Percentiles rank a stretch among this genome's conserved stretches.
phyloP scores from a whole-genome alignment of 2,329 filamentous ascomycete genomes.

The Hypocreales sp. region DNA sequence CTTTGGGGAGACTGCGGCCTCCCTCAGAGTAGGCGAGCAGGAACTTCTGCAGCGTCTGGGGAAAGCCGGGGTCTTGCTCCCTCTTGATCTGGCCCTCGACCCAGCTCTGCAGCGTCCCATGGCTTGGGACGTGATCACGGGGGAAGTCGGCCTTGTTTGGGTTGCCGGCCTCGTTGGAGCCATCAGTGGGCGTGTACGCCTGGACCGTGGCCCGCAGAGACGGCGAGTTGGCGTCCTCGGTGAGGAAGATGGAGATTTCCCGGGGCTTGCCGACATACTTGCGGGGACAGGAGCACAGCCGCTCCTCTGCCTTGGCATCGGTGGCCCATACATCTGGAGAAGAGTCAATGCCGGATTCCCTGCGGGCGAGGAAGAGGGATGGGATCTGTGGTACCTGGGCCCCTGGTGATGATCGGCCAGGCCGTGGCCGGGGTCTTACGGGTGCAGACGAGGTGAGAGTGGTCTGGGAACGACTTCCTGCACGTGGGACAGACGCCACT shows the following conservation, averaged over 20 bases:
- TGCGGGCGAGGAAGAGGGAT: neutral
- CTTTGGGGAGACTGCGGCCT: slow-evolving; percentile 21
- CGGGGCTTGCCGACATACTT: slow-evolving; percentile 20
- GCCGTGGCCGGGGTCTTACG: slow-evolving; percentile 20
- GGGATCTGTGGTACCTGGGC: slow-evolving; percentile 18
- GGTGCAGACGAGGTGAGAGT: slow-evolving; percentile 23
- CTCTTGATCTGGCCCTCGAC: slow-evolving; percentile 20
- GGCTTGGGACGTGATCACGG: slow-evolving; percentile 19
- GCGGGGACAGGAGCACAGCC: slow-evolving; percentile 16
- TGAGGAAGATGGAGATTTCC: slow-evolving; percentile 20
- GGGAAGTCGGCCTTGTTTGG: slow-evolving; percentile 20
- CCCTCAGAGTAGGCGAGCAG: slow-evolving; percentile 19
- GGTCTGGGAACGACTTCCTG: slow-evolving; percentile 23
- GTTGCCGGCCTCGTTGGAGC: slow-evolving; percentile 12
- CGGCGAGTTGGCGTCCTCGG: slow-evolving; percentile 19
- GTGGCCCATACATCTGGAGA: slow-evolving; percentile 21
- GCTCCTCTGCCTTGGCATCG: slow-evolving; percentile 17
- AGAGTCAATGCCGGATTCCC: slow-evolving; percentile 6
- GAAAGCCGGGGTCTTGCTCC: slow-evolving; percentile 17
- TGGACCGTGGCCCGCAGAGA: slow-evolving; percentile 22
- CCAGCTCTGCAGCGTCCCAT: slow-evolving; percentile 19
- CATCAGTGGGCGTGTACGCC: slow-evolving; percentile 18
- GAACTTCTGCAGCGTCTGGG: slow-evolving; percentile 19
- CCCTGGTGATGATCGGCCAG: slow-evolving; percentile 21
- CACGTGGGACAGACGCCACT: slow-evolving; percentile 25